Evolutionary conservation across 192 early-diverging fungal genomes (phyloP), one percentile per base, ranked within the genome.

Genomic region (Spizellomyces punctatus): DNA sequence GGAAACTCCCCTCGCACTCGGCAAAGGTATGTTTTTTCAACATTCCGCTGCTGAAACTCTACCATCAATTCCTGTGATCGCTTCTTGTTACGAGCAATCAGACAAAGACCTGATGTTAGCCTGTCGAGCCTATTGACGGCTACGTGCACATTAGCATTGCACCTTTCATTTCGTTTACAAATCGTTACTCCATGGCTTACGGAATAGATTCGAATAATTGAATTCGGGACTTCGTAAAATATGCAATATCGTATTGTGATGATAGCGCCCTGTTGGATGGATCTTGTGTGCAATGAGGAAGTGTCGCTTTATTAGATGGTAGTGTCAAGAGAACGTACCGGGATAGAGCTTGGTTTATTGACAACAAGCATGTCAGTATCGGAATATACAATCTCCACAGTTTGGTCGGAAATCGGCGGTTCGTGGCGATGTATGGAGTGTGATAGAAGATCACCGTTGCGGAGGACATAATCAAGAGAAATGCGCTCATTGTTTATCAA

Each of bases 401-500:
- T 62, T 17, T 46, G 61, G n/a, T 80, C 54, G 14, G 82, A 83
- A 0, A 96, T 90, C 9, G 96, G 95, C 6, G 97, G 97, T 78
- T 99, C 97, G 76, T 99, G 97, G 0, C 97, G 89, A 80, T 99
- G 97, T 41, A 93, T 91, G 16, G 84, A 78, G 72, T 96, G 95
- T 6, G 82, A 83, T 46, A 99, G 82, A 7, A 94, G 63, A 65
- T 99, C 95, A 44, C 84, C 83, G 74, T 94, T 93, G 21, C 88
- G 79, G 49, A 98, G 73, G 4, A 90, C 70, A 8, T 92, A 92
- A 48, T 88, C 83, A 5, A 75, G 64, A 0, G 72, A 54, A 2
- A 91, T 87, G 14, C 54, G 66, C 36, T 89, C 62, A 7, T 78
- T 84, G 74, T 98, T 99, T 47, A 99, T 79, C 44, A 79, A 87